Evolutionary conservation across 768 basidiomycete species (phyloP), one percentile per base, ranked within the genome.

Genomic region (Tephrocybe rancida): DNA sequence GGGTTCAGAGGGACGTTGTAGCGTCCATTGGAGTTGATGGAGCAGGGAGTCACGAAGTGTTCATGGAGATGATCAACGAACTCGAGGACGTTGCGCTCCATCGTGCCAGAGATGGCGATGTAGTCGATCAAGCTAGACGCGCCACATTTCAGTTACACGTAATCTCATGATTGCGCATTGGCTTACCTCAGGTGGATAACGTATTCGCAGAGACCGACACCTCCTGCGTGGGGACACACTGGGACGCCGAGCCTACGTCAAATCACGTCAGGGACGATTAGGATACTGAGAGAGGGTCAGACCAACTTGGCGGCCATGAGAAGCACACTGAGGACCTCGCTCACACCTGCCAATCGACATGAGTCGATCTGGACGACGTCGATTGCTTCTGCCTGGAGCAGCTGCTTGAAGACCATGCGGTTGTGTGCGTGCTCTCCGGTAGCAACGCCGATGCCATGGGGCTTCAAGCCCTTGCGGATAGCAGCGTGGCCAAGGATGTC

Each of bases 401-500:
- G 77, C 67, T 96, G 95, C 73, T 96, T 96, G 82, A 96, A 96
- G 16, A 90, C 81, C 80, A 95, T 92, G 45, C 90, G 82, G 70
- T 96, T 96, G 68, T 97, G 93, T 1, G 91, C 93, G 61, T 96
- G 94, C 73, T 97, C 95, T 22, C 93, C 95, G 0, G 95, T 96
- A 3, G 94, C 93, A 34, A 96, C 93, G 25, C 92, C 91, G 55
- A 96, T 95, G 0, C 87, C 87, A 64, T 87, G 69, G 7, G 86
- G 86, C 61, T 86, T 86, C 37, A 96, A 76, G 7, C 82, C 90
- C 65, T 83, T 88, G 54, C 91, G 84, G 54, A 93, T 85, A 8
- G 86, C 77, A 19, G 89, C 90, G 55, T 92, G 91, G 3, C 92
- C 90, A 9, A 95, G 82, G 55, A 92, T 86, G 66, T 95, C 93